phyloP scores from a whole-genome alignment of 1,284 basidiomycete genomes.

The Fistulinella cinereoalba region DNA sequence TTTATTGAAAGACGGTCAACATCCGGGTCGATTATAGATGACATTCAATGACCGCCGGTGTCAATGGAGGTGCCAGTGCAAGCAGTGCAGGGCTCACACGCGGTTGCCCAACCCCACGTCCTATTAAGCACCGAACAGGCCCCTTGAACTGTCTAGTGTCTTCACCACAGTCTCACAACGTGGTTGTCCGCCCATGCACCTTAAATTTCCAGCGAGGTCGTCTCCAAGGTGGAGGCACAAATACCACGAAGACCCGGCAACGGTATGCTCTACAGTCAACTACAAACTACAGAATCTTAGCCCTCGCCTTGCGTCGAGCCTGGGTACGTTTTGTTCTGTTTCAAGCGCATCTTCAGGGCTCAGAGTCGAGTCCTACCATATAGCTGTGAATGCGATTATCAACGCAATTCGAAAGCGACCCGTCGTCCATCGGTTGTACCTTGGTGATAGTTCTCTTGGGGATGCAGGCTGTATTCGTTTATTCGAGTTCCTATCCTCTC shows the following conservation, averaged over 20 bases:
- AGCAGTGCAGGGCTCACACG: constrained; percentile 15
- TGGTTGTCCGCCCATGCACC: constrained; percentile 17
- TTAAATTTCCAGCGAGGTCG: constrained; percentile 24
- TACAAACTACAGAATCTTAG: constrained; percentile 27
- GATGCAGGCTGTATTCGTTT: constrained; percentile 56
- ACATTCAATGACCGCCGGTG: too few relatives aligned
- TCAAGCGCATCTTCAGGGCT: not conserved
- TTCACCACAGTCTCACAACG: not conserved
- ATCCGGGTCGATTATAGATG: too few relatives aligned
- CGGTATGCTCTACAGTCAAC: constrained; percentile 27
- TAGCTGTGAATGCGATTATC: constrained; percentile 27
- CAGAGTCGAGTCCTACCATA: not conserved
- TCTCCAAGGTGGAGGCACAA: constrained; percentile 19
- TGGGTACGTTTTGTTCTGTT: constrained; percentile 15
- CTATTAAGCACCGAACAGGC: not conserved
- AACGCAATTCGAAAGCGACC: constrained; percentile 28
- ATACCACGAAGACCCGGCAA: constrained; percentile 30
- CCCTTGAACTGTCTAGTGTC: not conserved
- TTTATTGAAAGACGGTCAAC: too few relatives aligned
- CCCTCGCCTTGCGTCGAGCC: constrained; percentile 28
- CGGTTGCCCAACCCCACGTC: constrained; percentile 13
- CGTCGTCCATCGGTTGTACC: constrained; percentile 30
- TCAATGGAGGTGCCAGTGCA: too few relatives aligned
- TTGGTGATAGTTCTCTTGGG: constrained; percentile 31
- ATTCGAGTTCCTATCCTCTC: constrained; percentile 53